Base-by-base conservation (phyloP, 2,329 filamentous ascomycete genomes). In the Pseudopithomyces chartarum region DNA sequence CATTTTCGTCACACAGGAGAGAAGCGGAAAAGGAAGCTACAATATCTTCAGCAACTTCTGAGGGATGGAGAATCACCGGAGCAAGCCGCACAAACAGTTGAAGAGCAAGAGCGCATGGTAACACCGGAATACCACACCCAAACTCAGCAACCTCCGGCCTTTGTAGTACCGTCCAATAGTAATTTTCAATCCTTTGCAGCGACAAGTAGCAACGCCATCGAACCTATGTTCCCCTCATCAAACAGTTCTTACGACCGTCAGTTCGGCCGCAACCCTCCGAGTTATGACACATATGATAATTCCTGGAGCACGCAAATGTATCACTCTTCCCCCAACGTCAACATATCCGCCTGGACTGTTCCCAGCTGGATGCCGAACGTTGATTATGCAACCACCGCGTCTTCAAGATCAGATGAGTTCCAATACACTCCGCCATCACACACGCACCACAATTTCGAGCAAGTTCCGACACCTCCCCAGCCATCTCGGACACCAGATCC, bases 21-120 rank as follows among this genome's bases (percentile, higher is more conserved):
- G 47, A 75, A 75, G 57, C 69, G 73, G 22, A 75, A 74, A 58
- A 62, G 67, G 32, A 75, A 75, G 63, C 67, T 75, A 1, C 68
- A 73, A 43, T 71, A 71, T 46, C 68, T 75, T 17, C 71, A 74
- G 49, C 66, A 73, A 45, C 62, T 73, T n/a, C 55, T 74, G 17
- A 59, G 62, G 20, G 68, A 73, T 32, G 65, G 59, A 42, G 57
- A 58, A 6, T 52, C 63, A 19, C 55, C 53, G 6, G 65, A 67
- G 26, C 55, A 59, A 23, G 33, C 47, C 23, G 34, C 53, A 40
- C 54, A 62, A 20, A 53, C 52, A 13, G 32, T 62, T 26, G 63
- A 61, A 26, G 62, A 64, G 12, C 59, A 61, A 17, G 56, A 61
- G 20, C 61, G 61, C 23, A 62, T 67, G 4, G 36, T 60, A 8